Percentiles rank a stretch among this genome's conserved stretches.
phyloP scores from a whole-genome alignment of 441 rosid species.

The Pelargonium cotyledonis region DNA sequence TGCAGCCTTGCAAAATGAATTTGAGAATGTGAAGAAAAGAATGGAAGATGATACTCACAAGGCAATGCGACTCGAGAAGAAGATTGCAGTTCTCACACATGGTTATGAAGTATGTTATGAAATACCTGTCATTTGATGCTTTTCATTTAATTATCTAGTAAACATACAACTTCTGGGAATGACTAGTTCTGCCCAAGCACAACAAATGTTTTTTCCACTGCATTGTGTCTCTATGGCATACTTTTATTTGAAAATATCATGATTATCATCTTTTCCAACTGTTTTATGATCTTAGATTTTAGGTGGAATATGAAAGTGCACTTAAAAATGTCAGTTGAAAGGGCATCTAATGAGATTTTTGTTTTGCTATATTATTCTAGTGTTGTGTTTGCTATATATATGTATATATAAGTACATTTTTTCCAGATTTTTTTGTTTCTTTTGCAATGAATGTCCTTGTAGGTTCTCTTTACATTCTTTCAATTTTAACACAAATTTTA shows the following conservation, averaged over 20 bases:
- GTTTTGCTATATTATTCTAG: not conserved
- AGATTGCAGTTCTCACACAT: slow-evolving; percentile 71
- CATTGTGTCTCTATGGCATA: not conserved
- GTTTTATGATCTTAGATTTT: not conserved
- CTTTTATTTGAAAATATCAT: not conserved
- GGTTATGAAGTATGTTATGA: slow-evolving; percentile 77
- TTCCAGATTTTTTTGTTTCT: not conserved
- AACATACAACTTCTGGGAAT: too few species aligned
- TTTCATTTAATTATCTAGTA: too few species aligned
- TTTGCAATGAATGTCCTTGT: not conserved
- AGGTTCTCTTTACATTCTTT: not conserved
- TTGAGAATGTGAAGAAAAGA: slow-evolving; percentile 62
- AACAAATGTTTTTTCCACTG: not conserved
- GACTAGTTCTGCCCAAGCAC: too few species aligned
- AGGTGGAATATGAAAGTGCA: not conserved
- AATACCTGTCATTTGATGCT: slow-evolving; percentile 1
- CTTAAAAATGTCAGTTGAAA: too few species aligned
- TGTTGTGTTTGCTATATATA: not conserved
- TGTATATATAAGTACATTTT: too few species aligned
- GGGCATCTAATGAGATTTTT: not conserved
- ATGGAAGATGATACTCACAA: slow-evolving; percentile 82
- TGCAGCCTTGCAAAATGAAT: slow-evolving; percentile 73
- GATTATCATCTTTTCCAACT: not conserved
- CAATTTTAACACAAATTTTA: not conserved
- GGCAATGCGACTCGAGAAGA: slow-evolving; percentile 74